These are phyloP conservation scores for Halenospora varia DNA, from an alignment of 495 filamentous ascomycete genomes.

Conservation along the genomic window DNA sequence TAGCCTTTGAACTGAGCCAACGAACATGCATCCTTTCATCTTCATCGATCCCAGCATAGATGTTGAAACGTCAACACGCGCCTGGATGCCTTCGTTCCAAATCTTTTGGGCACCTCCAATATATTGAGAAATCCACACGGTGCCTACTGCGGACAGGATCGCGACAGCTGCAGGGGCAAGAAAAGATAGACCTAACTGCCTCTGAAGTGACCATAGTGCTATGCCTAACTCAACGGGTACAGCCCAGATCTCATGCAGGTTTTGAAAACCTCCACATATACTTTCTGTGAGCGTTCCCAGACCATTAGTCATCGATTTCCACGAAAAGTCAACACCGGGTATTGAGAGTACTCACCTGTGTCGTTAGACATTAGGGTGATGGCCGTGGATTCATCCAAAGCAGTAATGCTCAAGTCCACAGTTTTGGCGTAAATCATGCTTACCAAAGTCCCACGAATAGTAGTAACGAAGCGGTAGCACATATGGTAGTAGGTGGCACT, in stretches of 20 bases:
- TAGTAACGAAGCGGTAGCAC: conserved; percentile 38
- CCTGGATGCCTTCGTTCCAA: conserved; percentile 40
- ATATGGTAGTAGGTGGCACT: conserved; percentile 48
- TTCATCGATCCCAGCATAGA: conserved; percentile 29
- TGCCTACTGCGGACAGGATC: neutral
- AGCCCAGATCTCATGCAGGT: conserved; percentile 2
- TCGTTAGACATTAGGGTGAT: conserved; percentile 58
- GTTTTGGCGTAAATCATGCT: conserved; percentile 50
- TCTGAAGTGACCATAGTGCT: conserved; percentile 8
- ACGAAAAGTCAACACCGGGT: neutral
- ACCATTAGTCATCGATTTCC: too few relatives aligned
- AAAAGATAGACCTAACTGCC: neutral
- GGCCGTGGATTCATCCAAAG: conserved; percentile 47
- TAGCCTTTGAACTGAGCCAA: neutral
- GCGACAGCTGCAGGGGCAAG: neutral
- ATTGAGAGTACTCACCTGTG: neutral
- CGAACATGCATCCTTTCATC: neutral
- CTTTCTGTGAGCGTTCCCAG: too few relatives aligned
- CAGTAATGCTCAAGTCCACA: conserved; percentile 33
- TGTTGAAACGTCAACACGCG: conserved; percentile 31
- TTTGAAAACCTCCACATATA: conserved; percentile 1
- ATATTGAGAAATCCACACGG: neutral
- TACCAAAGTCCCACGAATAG: conserved; percentile 48
- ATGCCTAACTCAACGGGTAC: conserved; percentile 10
- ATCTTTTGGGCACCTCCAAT: conserved; percentile 29